Evolutionary conservation across 495 filamentous ascomycete genomes (phyloP).

Genomic region (Lophium mytilinum): DNA sequence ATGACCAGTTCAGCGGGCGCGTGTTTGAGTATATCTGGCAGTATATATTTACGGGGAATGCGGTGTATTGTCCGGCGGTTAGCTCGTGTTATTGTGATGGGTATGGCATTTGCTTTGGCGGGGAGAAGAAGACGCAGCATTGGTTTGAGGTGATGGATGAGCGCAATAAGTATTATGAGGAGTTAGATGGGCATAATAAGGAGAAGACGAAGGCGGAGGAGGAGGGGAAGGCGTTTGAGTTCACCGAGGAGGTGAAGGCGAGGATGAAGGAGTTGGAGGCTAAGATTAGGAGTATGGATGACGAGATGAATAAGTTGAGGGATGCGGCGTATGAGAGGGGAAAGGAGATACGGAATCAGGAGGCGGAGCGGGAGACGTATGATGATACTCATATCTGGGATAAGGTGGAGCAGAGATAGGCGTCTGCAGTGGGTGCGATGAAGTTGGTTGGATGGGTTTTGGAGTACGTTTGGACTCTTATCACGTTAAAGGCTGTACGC

Average conservation of each 20-base stretch:
- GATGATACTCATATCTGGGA: slow-evolving; percentile 20
- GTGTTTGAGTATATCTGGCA: slow-evolving; percentile 68
- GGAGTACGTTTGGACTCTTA: slow-evolving; percentile 23
- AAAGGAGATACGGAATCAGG: slow-evolving; percentile 6
- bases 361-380: slow-evolving; percentile 19
- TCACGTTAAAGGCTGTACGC: not conserved
- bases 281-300: slow-evolving; percentile 17
- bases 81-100: slow-evolving; percentile 64
- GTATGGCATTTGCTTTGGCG: slow-evolving; percentile 63
- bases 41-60: slow-evolving; percentile 48
- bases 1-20: slow-evolving; percentile 56
- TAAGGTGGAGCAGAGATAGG: slow-evolving; percentile 11
- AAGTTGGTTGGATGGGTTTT: slow-evolving; percentile 19
- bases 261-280: slow-evolving; percentile 15
- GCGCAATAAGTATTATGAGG: slow-evolving; percentile 15
- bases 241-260: not conserved
- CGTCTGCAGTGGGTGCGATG: not conserved
- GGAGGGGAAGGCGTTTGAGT: slow-evolving; percentile 4
- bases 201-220: slow-evolving; percentile 7
- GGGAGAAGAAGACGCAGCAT: slow-evolving; percentile 39
- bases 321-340: slow-evolving; percentile 17
- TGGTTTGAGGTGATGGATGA: slow-evolving; percentile 30
- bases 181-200: slow-evolving; percentile 13
- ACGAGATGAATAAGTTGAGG: slow-evolving; percentile 11
- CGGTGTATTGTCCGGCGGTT: slow-evolving; percentile 50